Percentiles rank a stretch among this genome's conserved stretches.
Conservation (phyloP, 495 filamentous ascomycete genomes). For the Trichoderma reesei region DNA sequence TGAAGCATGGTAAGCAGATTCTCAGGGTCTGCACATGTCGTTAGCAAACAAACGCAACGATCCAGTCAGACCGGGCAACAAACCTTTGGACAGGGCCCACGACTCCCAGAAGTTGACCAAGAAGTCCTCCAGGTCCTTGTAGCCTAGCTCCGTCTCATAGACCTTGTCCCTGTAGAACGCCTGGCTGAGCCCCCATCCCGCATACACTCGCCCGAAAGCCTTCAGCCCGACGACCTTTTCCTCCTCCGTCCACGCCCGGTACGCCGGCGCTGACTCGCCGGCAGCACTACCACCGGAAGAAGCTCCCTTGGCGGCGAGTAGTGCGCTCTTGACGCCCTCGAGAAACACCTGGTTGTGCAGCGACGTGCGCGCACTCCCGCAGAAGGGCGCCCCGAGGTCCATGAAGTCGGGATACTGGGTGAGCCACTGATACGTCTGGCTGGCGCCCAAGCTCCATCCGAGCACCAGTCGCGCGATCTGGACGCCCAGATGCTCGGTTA, state of each 20-base stretch:
- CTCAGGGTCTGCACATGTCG: conserved; percentile 43
- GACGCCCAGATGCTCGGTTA: conserved; percentile 54
- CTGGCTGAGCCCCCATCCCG: conserved; percentile 68
- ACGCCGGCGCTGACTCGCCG: background rate
- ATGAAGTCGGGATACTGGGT: conserved; percentile 63
- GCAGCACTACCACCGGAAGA: conserved; percentile 33
- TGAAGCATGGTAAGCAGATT: conserved; percentile 57
- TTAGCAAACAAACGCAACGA: background rate
- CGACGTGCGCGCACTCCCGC: conserved; percentile 55
- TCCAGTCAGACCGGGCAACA: conserved; percentile 19
- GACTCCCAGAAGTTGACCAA: conserved; percentile 62
- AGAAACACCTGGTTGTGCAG: conserved; percentile 66
- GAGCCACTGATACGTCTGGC: conserved; percentile 61
- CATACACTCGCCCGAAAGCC: conserved; percentile 62
- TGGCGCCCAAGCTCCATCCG: conserved; percentile 65
- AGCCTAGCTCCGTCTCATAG: conserved; percentile 50
- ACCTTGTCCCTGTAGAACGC: conserved; percentile 60
- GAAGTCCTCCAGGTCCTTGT: conserved; percentile 56
- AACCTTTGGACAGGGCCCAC: conserved; percentile 54
- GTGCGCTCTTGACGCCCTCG: conserved; percentile 57
- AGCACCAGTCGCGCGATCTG: conserved; percentile 52
- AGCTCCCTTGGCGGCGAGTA: conserved; percentile 52
- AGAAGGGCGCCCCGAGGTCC: conserved; percentile 58
- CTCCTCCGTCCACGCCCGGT: conserved; percentile 40
- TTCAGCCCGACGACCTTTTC: conserved; percentile 55